Conservation (phyloP, 140 eudicot genomes). For the Erigeron philadelphicus region DNA sequence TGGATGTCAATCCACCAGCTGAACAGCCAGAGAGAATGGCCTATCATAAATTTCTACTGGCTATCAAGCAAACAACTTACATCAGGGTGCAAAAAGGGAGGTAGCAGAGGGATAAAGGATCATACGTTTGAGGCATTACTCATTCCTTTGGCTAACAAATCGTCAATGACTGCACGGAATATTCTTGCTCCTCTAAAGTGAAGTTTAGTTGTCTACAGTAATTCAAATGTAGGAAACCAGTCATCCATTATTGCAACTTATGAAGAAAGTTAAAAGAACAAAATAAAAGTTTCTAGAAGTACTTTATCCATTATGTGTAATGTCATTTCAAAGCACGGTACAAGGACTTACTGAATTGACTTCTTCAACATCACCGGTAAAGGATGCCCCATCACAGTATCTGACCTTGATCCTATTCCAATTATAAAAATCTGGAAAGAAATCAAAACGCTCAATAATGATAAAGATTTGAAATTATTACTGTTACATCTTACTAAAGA, state of each 20-base stretch:
- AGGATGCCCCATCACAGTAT: conserved; percentile 93
- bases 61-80: conserved; percentile 8
- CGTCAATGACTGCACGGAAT: conserved; percentile 72
- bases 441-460: not conserved
- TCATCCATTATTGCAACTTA: not conserved
- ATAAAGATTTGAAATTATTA: not conserved
- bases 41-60: conserved; percentile 32
- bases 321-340: not conserved
- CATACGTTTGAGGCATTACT: conserved; percentile 67
- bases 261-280: not conserved
- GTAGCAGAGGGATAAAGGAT: conserved; percentile 11
- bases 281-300: conserved; percentile 7
- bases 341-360: conserved; percentile 67
- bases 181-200: conserved; percentile 87
- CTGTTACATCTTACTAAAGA: conserved; percentile 10
- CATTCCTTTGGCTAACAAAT: conserved; percentile 85
- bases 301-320: not conserved
- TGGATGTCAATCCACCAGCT: conserved; percentile 92
- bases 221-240: not conserved
- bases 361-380: conserved; percentile 67
- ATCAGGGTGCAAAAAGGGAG: conserved; percentile 5
- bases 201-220: conserved; percentile 54
- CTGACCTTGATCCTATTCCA: conserved; percentile 89
- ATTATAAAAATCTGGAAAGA: conserved; percentile 64
- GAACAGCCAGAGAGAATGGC: conserved; percentile 97